Base-by-base conservation (phyloP, 1,139 yeast genomes). In the Geotrichum aggregatum region DNA sequence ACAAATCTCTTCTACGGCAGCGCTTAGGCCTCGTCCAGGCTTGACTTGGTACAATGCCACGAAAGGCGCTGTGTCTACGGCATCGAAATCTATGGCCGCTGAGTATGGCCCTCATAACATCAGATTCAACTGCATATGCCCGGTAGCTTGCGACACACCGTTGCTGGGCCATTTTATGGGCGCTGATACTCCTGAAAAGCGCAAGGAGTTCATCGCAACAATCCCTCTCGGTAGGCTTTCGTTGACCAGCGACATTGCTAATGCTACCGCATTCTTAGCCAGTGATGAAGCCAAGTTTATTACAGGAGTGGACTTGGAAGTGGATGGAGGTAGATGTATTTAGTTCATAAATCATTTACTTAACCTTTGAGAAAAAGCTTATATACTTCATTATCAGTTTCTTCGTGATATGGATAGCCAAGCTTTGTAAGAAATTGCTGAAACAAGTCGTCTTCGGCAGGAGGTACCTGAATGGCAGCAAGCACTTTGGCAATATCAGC, bases 401-500 rank as follows among this genome's bases (percentile, higher is more conserved):
- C 98, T 59, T 89, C 96, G 16, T 73, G 75, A 67, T 79, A 86
- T 39, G 80, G 79, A 71, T 91, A 92, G 22, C 89, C 95, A 58
- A 89, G 75, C 41, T 78, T 76, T 44, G 78, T 74, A 69, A 92
- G 76, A 69, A 88, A 87, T 22, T 73, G 71, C 59, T 83, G 81
- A 66, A 91, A 84, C 41, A 76, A 79, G 31, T 72, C 80, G 45
- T 74, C 72, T 40, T 92, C 88, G 34, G 76, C 77, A 43, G 80
- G 79, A 3, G 98, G 97, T 28, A 91, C 88, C 42, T 83, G 83
- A 56, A 94, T 78, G 31, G 96, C 99, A 51, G 95, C 92, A 59
- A 92, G 75, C 0, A 92, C 87, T 68, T 88, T 88, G 43, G 95
- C 98, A 47, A 92, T 79, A 67, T 92, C 98, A 52, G 92, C 85